phyloP scores from a whole-genome alignment of 176 grass and related monocot species.

The Elaeis guineensis region DNA sequence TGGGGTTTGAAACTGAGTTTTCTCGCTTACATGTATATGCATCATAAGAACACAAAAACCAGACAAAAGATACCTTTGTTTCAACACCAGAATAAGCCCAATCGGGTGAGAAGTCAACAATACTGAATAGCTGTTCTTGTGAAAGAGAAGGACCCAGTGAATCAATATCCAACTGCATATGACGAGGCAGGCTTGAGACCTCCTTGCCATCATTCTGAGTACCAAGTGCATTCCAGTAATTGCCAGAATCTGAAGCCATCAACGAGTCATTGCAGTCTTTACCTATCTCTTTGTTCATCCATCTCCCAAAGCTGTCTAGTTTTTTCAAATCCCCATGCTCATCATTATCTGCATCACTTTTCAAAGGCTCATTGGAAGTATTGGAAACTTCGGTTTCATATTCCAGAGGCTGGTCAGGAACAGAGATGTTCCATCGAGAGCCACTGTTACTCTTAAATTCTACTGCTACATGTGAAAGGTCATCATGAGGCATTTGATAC shows the following conservation, averaged over 20 bases:
- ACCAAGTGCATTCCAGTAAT: constrained; percentile 68
- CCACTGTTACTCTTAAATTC: neutral
- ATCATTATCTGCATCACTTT: neutral
- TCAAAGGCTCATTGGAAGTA: constrained; percentile 1
- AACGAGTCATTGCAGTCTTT: constrained; percentile 53
- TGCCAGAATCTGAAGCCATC: constrained; percentile 57
- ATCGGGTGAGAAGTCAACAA: constrained; percentile 66
- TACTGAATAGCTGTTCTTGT: constrained; percentile 80
- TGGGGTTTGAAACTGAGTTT: neutral
- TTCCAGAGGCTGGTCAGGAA: constrained; percentile 2
- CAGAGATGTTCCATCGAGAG: neutral
- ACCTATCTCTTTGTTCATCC: constrained; percentile 78
- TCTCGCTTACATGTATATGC: neutral
- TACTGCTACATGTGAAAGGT: neutral
- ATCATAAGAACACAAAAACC: neutral
- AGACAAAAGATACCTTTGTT: constrained; percentile 44
- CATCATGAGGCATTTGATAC: neutral
- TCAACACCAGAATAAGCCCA: constrained; percentile 58
- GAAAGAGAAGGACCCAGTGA: constrained; percentile 59
- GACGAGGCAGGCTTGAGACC: constrained; percentile 41
- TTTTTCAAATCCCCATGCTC: constrained; percentile 48
- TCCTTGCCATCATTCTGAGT: constrained; percentile 35
- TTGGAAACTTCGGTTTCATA: constrained; percentile 5
- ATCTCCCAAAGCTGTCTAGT: constrained; percentile 92
- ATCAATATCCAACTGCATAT: constrained; percentile 58